Conservation (phyloP, 129 eudicot species). For the Flaveria brownii region DNA sequence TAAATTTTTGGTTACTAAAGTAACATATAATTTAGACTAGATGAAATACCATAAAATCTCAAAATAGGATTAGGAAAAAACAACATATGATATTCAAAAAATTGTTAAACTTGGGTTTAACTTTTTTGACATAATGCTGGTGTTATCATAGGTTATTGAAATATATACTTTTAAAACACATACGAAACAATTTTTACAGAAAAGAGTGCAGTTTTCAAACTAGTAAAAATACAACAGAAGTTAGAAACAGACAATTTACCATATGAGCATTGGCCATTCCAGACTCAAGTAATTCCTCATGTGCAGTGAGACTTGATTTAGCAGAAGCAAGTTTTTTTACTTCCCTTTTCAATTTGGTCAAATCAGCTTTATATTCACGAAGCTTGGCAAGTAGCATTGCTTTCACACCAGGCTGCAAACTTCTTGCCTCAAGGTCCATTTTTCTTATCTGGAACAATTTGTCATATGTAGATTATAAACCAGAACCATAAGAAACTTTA, state of each 20-base stretch:
- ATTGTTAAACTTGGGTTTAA: not conserved
- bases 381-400: slow-evolving; percentile 95
- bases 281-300: slow-evolving; percentile 80
- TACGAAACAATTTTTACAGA: not conserved
- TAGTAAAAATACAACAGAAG: not conserved
- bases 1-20: not conserved
- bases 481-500: not conserved
- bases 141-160: not conserved
- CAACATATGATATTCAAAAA: not conserved
- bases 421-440: slow-evolving; percentile 99
- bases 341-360: slow-evolving; percentile 81
- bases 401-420: slow-evolving; percentile 91
- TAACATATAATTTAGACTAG: not conserved
- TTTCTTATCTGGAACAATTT: slow-evolving; percentile 67
- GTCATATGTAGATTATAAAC: slow-evolving; percentile 11
- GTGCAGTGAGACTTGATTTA: slow-evolving; percentile 57
- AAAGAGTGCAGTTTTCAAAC: not conserved
- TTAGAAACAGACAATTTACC: slow-evolving; percentile 40
- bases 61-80: not conserved
- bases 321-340: slow-evolving; percentile 69
- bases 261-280: slow-evolving; percentile 67
- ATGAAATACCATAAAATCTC: not conserved
- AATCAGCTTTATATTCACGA: slow-evolving; percentile 92
- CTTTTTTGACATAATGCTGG: not conserved
- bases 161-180: not conserved